Evolutionary conservation across 768 basidiomycete genomes (phyloP), one percentile per base, ranked within the genome.

Genomic region (Mycena venus): DNA sequence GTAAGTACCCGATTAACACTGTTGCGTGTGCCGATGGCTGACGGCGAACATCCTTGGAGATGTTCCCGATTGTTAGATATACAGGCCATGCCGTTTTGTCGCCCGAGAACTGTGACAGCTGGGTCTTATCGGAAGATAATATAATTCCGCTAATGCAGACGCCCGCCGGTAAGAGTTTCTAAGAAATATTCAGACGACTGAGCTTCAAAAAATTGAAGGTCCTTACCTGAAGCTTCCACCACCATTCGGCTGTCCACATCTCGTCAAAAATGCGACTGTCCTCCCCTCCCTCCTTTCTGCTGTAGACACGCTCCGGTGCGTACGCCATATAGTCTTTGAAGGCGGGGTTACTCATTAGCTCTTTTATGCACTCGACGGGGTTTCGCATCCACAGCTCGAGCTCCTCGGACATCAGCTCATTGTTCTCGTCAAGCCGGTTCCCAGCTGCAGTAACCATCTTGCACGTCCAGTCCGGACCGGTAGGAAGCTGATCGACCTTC

Each of bases 1-100:
- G 84, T 2, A 86, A 68, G 59, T 85, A 85, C 7, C 79, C 85
- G 0, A 86, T 32, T 0, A 85, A 76, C 1, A 84, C 67, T 8
- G 70, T 76, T 0, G 82, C 84, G 12, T 77, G 79, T 27, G 66
- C 40, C 0, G 79, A 79, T 0, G 81, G 79, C 64, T 82, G 53
- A 3, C 82, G 70, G 0, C 78, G 79, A 5, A n/a, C n/a, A n/a
- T n/a, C n/a, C n/a, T n/a, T n/a, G n/a, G n/a, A n/a, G n/a, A n/a
- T n/a, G n/a, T n/a, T n/a, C n/a, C n/a, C n/a, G n/a, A n/a, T n/a
- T n/a, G 77, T 7, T 80, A 79, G 1, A 84, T 51, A 72, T 84
- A 85, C 7, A 83, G 65, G 65, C 65, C 65, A 67, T 19, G 65
- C 65, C 9, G 47, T 36, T 25, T 67, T 67, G 65, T 79, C 14